Conservation (phyloP, 2,329 filamentous ascomycete species). For the Pseudomassariella vexata region DNA sequence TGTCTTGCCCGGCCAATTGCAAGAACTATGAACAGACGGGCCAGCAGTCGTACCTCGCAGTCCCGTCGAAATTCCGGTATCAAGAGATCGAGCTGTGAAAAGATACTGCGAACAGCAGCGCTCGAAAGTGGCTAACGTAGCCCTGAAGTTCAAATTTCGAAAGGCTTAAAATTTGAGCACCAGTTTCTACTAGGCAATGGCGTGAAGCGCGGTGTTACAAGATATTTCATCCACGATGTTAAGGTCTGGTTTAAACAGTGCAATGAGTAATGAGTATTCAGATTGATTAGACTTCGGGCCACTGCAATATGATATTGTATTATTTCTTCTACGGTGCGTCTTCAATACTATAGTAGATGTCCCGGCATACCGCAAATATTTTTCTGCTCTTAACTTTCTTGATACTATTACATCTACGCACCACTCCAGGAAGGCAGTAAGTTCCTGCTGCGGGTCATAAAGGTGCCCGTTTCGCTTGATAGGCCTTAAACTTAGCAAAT, state of each 20-base stretch:
- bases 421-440: not conserved
- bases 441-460: not conserved
- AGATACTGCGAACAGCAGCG: not conserved
- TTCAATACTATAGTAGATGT: not conserved
- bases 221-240: not conserved
- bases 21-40: not conserved
- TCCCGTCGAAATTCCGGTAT: not conserved
- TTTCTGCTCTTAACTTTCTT: constrained; percentile 1
- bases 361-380: constrained; percentile 2
- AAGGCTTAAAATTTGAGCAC: not conserved
- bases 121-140: constrained; percentile 15
- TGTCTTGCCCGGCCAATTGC: not conserved
- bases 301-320: no score
- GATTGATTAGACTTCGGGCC: no score
- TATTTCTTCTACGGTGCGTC: not conserved
- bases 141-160: constrained; percentile 6
- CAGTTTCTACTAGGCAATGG: constrained; percentile 1
- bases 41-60: no score
- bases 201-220: not conserved
- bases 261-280: not conserved
- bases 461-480: constrained; percentile 3
- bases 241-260: not conserved
- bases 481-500: constrained; percentile 3
- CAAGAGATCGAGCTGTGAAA: not conserved
- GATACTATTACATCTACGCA: constrained; percentile 2